Evolutionary conservation across 768 basidiomycete species (phyloP), one percentile per base, ranked within the genome.

Genomic region (Boletus reticuloceps): DNA sequence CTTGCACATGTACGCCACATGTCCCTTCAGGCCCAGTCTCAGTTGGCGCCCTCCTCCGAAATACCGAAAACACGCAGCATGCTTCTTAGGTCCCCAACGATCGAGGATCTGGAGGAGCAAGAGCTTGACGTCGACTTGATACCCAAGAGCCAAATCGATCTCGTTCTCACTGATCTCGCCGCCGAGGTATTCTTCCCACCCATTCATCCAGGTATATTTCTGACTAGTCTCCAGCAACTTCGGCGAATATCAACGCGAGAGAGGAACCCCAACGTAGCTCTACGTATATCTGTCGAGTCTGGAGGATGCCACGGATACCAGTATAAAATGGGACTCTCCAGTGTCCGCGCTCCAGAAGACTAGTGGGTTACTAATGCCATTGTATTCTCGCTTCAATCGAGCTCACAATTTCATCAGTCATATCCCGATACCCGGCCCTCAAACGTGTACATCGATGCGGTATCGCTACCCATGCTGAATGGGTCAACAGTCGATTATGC

Each of bases 241-340:
- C 77, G 78, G 41, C 70, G 74, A 27, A 59, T 97, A 54, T 80
- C 89, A 10, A 64, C 76, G n/a, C 77, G 83, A 38, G 82, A 89
- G 64, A 75, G 82, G 10, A 80, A 88, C 59, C 70, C 83, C 0
- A 65, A 81, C 47, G 78, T 90, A 20, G 91, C 87, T 5, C 76
- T 98, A 22, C 78, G 94, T 59, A 80, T 98, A 59, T 77, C 85
- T 1, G 93, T 98, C 22, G 94, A 97, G 64, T 91, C 89, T 12
- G 96, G 96, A 11, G 96, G 96, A 19, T 98, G 96, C 66, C 95
- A 98, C 68, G 96, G 96, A 37, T 98, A 98, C 70, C 94, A 97
- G 65, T 97, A 98, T 72, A 95, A 91, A 62, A 83, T 98, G 81
- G 85, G 88, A 53, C 79, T 98, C 4, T 87, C 89, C 3, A 78